Conservation (phyloP, 495 filamentous ascomycete genomes). For the Hypomontagnella monticulosa region DNA sequence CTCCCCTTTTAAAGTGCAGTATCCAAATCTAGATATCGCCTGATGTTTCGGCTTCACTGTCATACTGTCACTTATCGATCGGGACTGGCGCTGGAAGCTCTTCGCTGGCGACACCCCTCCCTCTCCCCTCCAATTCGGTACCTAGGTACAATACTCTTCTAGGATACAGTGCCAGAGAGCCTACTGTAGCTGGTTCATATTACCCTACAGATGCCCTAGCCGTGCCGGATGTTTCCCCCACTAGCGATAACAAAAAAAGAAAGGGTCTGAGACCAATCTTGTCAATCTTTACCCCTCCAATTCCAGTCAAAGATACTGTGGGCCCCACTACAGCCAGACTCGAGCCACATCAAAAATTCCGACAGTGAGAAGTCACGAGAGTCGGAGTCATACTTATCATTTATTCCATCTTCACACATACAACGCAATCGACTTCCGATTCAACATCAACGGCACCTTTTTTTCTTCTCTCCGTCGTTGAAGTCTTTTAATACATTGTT, state of each 20-base stretch:
- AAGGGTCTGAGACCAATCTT: slow-evolving; percentile 11
- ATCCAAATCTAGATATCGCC: slow-evolving; percentile 7
- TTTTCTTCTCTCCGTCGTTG: not conserved
- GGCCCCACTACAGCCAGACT: slow-evolving; percentile 16
- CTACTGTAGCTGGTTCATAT: slow-evolving; percentile 4
- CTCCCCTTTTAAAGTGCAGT: slow-evolving; percentile 4
- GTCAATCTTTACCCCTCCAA: slow-evolving; percentile 30
- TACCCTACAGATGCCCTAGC: not conserved
- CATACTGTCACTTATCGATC: slow-evolving; percentile 15
- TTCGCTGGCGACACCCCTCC: slow-evolving; percentile 44
- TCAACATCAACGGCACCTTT: slow-evolving; percentile 7
- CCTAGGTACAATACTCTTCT: slow-evolving; percentile 8
- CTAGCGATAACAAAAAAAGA: slow-evolving; percentile 26
- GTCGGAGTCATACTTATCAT: slow-evolving; percentile 14
- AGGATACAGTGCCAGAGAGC: not conserved
- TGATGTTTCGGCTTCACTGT: slow-evolving; percentile 23
- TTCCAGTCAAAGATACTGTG: slow-evolving; percentile 6
- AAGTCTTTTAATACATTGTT: not conserved
- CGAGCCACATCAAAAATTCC: slow-evolving; percentile 34
- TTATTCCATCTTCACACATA: not conserved
- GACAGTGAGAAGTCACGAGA: slow-evolving; percentile 23
- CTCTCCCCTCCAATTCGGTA: slow-evolving; percentile 38
- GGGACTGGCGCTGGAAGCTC: slow-evolving; percentile 3
- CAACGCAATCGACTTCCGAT: not conserved
- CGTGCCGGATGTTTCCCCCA: slow-evolving; percentile 7